These are phyloP conservation scores for Zopfia rhizophila DNA, from an alignment of 2,329 filamentous ascomycete species.

Conservation along the genomic window DNA sequence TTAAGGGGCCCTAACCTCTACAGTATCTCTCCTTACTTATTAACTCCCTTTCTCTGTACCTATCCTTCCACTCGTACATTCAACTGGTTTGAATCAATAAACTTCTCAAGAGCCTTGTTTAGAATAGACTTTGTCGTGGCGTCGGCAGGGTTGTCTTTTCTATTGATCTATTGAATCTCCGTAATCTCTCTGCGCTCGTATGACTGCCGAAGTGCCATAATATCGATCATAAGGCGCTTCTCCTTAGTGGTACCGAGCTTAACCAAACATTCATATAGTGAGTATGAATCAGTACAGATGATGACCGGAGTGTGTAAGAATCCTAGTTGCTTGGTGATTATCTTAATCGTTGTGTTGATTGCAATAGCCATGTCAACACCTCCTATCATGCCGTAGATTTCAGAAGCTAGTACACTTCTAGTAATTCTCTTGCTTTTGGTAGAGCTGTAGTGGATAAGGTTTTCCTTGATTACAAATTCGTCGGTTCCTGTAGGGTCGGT, in stretches of 20 bases:
- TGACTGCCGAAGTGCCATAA: constrained; percentile 7
- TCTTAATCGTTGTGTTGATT: constrained; percentile 3
- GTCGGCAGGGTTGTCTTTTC: no score
- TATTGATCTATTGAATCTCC: no score
- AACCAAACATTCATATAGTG: constrained; percentile 9
- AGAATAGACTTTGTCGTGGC: no score
- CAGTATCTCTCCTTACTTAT: no score
- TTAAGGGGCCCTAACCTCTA: no score
- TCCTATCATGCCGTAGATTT: constrained; percentile 9
- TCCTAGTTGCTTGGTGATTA: neutral
- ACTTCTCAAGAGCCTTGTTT: no score
- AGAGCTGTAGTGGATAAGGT: constrained; percentile 2
- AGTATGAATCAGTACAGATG: constrained; percentile 9
- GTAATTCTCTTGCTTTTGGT: constrained; percentile 9
- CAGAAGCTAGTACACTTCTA: constrained; percentile 6
- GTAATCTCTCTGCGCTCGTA: constrained; percentile 7
- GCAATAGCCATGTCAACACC: constrained; percentile 8
- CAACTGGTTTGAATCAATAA: no score
- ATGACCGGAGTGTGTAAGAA: neutral
- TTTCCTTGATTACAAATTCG: neutral
- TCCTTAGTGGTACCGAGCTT: constrained; percentile 11
- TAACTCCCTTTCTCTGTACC: no score
- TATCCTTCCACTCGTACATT: no score
- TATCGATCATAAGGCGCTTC: constrained; percentile 14
- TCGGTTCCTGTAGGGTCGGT: no score